Conservation (phyloP, 192 early-diverging fungal genomes). For the Coemansia sp. region DNA sequence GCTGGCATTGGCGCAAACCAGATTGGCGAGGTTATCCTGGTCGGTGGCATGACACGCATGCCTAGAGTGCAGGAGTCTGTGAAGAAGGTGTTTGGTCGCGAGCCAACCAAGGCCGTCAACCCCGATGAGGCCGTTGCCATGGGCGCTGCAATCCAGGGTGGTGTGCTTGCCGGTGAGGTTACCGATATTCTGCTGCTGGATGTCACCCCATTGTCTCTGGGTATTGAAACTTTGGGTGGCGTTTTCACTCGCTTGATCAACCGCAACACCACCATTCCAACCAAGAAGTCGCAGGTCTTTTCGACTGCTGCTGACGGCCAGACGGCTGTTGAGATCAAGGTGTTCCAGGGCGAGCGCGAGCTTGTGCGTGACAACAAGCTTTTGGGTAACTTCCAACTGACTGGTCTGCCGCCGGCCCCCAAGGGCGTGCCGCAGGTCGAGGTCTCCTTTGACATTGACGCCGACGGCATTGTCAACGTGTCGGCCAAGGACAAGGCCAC, state of each 20-base stretch:
- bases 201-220: conserved; percentile 95
- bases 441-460: conserved; percentile 99
- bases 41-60: conserved; percentile 98
- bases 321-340: conserved; percentile 95
- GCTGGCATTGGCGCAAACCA: conserved; percentile 78
- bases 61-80: conserved; percentile 95
- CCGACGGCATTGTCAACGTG: conserved; percentile 99
- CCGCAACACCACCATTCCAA: conserved; percentile 98
- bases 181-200: conserved; percentile 95
- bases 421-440: conserved; percentile 97
- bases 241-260: conserved; percentile 97
- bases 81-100: conserved; percentile 83
- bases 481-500: conserved; percentile 95
- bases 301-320: conserved; percentile 98
- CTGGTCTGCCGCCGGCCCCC: conserved; percentile 93
- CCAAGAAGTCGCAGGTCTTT: conserved; percentile 99
- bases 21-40: conserved; percentile 93
- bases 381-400: conserved; percentile 96
- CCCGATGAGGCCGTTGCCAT: conserved; percentile 98
- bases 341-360: conserved; percentile 99
- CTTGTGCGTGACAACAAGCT: conserved; percentile 97
- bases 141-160: conserved; percentile 97
- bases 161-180: conserved; percentile 94
- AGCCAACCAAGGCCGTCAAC: conserved; percentile 94
- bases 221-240: conserved; percentile 98